A percentile compares a stretch with the other conserved stretches of the same genome.
phyloP scores from a whole-genome alignment of 2,329 filamentous ascomycete species.

The Pyrenophora graminea region DNA sequence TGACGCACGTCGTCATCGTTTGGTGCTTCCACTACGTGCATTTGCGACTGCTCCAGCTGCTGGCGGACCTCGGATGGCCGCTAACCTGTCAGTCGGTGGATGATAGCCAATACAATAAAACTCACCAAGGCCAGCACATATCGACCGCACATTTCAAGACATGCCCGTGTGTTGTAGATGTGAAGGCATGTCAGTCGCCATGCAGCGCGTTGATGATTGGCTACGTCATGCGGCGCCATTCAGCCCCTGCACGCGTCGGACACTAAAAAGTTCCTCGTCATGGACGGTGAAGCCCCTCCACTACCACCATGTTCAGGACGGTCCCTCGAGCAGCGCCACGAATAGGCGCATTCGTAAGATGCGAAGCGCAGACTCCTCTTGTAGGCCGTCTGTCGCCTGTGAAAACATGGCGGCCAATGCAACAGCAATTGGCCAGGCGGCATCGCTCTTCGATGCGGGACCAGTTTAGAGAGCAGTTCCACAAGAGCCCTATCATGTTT shows the following conservation, averaged over 20 bases:
- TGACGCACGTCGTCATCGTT: slow-evolving; percentile 72
- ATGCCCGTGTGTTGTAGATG: slow-evolving; percentile 16
- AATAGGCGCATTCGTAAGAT: slow-evolving; percentile 26
- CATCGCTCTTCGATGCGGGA: slow-evolving; percentile 32
- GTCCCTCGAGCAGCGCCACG: slow-evolving; percentile 32
- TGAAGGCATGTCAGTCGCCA: slow-evolving; percentile 8
- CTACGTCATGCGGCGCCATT: slow-evolving; percentile 37
- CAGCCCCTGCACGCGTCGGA: slow-evolving; percentile 33
- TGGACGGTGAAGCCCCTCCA: slow-evolving; percentile 17
- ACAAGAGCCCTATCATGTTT: slow-evolving; percentile 47
- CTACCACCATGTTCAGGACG: slow-evolving; percentile 45
- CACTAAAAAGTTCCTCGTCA: slow-evolving; percentile 37
- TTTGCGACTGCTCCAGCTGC: slow-evolving; percentile 72
- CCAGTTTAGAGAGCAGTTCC: slow-evolving; percentile 42
- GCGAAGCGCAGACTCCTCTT: slow-evolving; percentile 29
- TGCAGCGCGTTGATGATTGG: slow-evolving; percentile 31
- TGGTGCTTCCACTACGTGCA: slow-evolving; percentile 73
- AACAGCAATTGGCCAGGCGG: slow-evolving; percentile 35
- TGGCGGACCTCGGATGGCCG: slow-evolving; percentile 75
- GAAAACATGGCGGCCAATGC: slow-evolving; percentile 31
- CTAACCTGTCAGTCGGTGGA: slow-evolving; percentile 51
- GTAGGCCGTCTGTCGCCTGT: slow-evolving; percentile 26
- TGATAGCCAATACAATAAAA: slow-evolving; percentile 4
- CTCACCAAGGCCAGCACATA: slow-evolving; percentile 67
- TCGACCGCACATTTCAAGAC: slow-evolving; percentile 65